Evolutionary conservation across 805 yeast species (phyloP).

Genomic region (Candida xiaguanensis): DNA sequence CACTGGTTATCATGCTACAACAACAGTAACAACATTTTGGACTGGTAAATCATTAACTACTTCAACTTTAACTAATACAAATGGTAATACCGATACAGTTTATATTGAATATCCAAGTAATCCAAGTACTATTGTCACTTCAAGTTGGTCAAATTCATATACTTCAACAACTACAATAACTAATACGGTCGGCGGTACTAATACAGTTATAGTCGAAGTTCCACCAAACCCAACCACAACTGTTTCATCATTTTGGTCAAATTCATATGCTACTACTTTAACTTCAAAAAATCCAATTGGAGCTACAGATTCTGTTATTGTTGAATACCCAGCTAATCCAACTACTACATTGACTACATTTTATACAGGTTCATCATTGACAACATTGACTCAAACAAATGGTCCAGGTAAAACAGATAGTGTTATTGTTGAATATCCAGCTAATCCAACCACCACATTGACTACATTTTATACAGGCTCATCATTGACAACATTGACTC

Average conservation of each 20-base stretch:
- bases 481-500: background rate
- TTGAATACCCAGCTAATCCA: conserved; percentile 12
- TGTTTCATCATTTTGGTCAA: conserved; percentile 9
- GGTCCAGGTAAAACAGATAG: conserved; percentile 6
- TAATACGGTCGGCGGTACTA: conserved; percentile 9
- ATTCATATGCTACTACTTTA: conserved; percentile 11
- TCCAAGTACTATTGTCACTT: conserved; percentile 11
- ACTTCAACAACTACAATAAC: conserved; percentile 11
- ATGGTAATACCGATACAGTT: conserved; percentile 14
- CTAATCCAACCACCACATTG: conserved; percentile 13
- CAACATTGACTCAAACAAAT: conserved; percentile 2
- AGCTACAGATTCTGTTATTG: conserved; percentile 7
- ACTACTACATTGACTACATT: conserved; percentile 11
- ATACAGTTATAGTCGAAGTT: conserved; percentile 8
- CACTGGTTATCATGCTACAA: conserved; percentile 9
- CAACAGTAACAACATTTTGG: background rate
- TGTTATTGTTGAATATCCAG: conserved; percentile 8
- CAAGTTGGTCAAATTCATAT: conserved; percentile 9
- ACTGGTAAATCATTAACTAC: background rate
- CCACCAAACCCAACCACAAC: conserved; percentile 13
- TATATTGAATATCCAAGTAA: conserved; percentile 12
- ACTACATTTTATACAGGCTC: conserved; percentile 7
- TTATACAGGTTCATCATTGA: conserved; percentile 1
- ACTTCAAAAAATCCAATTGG: conserved; percentile 10
- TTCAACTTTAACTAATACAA: background rate